Percentiles rank a stretch among this genome's conserved stretches.
phyloP scores from a whole-genome alignment of 257 asterid species.

The Phtheirospermum japonicum region DNA sequence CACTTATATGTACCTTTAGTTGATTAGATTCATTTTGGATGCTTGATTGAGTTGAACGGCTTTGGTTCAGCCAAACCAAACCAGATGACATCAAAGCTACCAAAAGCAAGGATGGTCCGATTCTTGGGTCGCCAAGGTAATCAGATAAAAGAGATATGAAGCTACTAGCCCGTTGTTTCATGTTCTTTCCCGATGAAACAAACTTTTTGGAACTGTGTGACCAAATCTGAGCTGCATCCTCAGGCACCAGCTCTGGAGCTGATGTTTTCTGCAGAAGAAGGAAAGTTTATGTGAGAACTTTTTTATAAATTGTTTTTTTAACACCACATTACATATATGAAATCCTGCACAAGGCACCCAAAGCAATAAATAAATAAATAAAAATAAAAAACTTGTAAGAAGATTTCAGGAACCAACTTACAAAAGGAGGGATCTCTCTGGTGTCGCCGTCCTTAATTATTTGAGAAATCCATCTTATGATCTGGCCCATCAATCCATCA shows the following conservation, averaged over 20 bases:
- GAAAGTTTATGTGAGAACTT: conserved; percentile 17
- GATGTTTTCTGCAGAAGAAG: conserved; percentile 61
- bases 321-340: not conserved
- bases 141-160: conserved; percentile 37
- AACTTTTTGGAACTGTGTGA: conserved; percentile 47
- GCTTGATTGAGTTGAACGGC: conserved; percentile 40
- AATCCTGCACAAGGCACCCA: not conserved
- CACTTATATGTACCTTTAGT: conserved; percentile 30
- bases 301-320: not conserved
- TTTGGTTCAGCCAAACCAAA: conserved; percentile 63
- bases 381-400: not conserved
- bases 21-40: conserved; percentile 40
- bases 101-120: conserved; percentile 85
- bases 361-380: not conserved
- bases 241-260: conserved; percentile 80
- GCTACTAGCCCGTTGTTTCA: conserved; percentile 41
- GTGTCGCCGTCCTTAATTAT: conserved; percentile 87
- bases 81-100: conserved; percentile 70
- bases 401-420: conserved; percentile 41
- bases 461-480: conserved; percentile 74
- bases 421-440: conserved; percentile 83
- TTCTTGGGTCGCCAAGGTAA: conserved; percentile 71
- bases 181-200: conserved; percentile 43
- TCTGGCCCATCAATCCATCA: conserved; percentile 45
- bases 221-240: conserved; percentile 75